Evolutionary conservation across 2,329 filamentous ascomycete genomes (phyloP), one percentile per base, ranked within the genome.

Genomic region (Passalora sequoiae): DNA sequence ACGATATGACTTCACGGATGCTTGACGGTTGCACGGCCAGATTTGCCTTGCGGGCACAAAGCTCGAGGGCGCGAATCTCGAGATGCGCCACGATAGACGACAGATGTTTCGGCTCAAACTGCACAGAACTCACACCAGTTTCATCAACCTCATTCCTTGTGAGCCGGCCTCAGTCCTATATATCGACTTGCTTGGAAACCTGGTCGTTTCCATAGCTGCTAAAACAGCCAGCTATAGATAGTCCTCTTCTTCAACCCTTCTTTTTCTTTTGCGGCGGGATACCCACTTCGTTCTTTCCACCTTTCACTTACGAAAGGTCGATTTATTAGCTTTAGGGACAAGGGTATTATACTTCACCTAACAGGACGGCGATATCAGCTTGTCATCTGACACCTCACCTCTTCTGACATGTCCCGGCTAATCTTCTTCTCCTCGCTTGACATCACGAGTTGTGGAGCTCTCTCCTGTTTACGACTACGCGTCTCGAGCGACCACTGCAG

Each of bases 181-280:
- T 3, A 8, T 24, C 9, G 4, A n/a, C 2, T 30, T 15, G 28
- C 28, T 15, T n/a, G 16, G 16, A 3, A 30, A n/a, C 9, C 33
- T 36, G 17, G 33, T 12, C 20, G 9, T 36, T 24, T 9, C 20
- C 33, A 21, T 19, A 33, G 30, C 30, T 33, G 15, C 15, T 10
- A n/a, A 33, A 4, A 19, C 17, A 15, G 20, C 10, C 25, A 28
- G 30, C 15, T 33, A 19, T 9, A 9, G 30, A 7, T 15, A 19
- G n/a, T n/a, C n/a, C n/a, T n/a, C n/a, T n/a, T n/a, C n/a, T n/a
- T n/a, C n/a, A n/a, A n/a, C n/a, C n/a, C n/a, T n/a, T n/a, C n/a
- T n/a, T n/a, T 20, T 24, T 22, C 24, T 13, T 20, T n/a, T 24
- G 22, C 40, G 31, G 20, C 40, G 36, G 40, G 31, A 43, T 43